These are phyloP conservation scores for Calocybe gambosa DNA, from an alignment of 1,284 basidiomycete genomes.

Conservation along the genomic window DNA sequence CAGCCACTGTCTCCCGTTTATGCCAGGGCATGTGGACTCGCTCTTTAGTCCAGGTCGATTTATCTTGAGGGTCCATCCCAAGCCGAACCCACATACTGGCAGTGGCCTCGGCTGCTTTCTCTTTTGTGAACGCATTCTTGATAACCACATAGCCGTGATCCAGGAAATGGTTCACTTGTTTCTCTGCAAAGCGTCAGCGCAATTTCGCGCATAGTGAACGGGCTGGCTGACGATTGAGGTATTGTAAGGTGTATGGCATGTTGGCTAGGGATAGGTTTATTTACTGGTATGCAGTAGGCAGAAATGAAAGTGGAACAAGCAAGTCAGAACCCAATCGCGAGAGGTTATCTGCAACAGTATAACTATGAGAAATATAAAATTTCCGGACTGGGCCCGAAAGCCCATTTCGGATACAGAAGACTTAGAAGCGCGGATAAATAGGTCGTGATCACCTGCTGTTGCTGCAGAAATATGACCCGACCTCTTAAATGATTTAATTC, in stretches of 20 bases:
- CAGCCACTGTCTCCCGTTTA: conserved; percentile 36
- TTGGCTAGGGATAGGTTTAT: background rate
- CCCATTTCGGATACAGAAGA: background rate
- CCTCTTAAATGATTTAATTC: background rate
- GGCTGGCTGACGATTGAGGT: conserved; percentile 20
- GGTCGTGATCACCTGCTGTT: background rate
- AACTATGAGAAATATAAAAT: background rate
- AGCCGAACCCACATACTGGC: conserved; percentile 47
- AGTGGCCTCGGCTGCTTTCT: conserved; percentile 44
- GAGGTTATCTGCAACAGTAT: background rate
- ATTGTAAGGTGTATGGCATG: conserved; percentile 16
- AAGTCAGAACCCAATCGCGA: background rate
- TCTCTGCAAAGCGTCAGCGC: conserved; percentile 20
- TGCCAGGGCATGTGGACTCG: conserved; percentile 54
- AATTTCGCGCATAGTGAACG: background rate
- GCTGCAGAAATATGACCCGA: background rate
- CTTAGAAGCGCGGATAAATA: background rate
- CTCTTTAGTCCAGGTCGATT: conserved; percentile 47
- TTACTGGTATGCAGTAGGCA: too few species aligned
- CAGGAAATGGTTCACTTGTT: conserved; percentile 49
- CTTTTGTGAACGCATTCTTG: conserved; percentile 45
- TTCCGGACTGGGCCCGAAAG: background rate
- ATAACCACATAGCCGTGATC: conserved; percentile 50
- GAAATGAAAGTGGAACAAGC: background rate
- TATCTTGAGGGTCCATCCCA: conserved; percentile 45